Evolutionary conservation across 2,329 filamentous ascomycete species (phyloP).

Genomic region (Ophiostoma triangulosporum): DNA sequence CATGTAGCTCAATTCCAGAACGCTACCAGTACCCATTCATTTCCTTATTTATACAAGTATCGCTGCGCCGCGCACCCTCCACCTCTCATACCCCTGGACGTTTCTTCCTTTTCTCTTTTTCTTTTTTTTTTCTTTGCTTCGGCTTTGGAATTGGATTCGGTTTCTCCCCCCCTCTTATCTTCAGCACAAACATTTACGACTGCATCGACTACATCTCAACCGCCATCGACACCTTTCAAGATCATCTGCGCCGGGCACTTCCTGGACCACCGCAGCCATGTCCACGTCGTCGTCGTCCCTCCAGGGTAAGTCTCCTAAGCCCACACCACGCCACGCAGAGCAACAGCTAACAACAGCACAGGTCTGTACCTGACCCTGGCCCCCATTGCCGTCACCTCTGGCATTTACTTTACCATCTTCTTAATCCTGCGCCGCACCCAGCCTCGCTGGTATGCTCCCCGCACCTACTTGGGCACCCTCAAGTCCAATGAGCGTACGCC

Average conservation of each 20-base stretch:
- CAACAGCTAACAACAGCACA: not conserved
- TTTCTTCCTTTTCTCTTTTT: not conserved
- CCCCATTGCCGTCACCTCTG: constrained; percentile 25
- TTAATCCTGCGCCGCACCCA: constrained; percentile 31
- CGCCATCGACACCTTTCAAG: not conserved
- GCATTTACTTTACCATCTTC: constrained; percentile 30
- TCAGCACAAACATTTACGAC: not conserved
- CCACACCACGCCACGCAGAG: too few species aligned
- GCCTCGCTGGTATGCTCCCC: constrained; percentile 34
- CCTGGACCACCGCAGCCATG: constrained; percentile 8
- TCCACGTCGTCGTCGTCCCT: constrained; percentile 8
- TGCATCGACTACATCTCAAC: not conserved
- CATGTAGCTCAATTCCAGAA: too few species aligned
- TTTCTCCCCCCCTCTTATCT: not conserved
- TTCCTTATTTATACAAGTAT: not conserved
- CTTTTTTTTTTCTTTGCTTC: constrained; percentile 2
- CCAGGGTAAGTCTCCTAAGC: constrained; percentile 9
- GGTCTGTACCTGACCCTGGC: constrained; percentile 30
- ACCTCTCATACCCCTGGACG: not conserved
- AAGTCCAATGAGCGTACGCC: constrained; percentile 42
- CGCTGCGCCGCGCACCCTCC: not conserved
- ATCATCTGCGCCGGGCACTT: constrained; percentile 6
- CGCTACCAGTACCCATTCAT: not conserved
- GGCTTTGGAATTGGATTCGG: not conserved
- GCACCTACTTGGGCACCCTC: constrained; percentile 35